A percentile compares a stretch with the other conserved stretches of the same genome.
phyloP scores from a whole-genome alignment of 1,284 basidiomycete genomes.

The Caloboletus firmus region DNA sequence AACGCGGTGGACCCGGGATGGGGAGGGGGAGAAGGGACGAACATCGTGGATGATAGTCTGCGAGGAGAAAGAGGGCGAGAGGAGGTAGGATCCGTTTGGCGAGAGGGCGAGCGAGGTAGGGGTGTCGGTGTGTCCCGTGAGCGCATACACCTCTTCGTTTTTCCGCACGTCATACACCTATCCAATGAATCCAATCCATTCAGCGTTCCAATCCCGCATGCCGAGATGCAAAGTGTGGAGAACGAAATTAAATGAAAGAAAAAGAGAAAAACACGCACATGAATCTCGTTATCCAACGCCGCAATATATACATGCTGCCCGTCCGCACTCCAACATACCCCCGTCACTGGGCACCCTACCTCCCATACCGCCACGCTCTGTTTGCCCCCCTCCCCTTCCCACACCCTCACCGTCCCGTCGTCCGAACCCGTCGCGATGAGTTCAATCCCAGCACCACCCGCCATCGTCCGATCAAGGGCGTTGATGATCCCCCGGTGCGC shows the following conservation, averaged over 20 bases:
- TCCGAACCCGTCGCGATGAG: conserved; percentile 84
- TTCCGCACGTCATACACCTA: conserved; percentile 88
- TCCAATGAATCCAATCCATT: neutral
- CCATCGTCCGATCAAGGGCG: conserved; percentile 79
- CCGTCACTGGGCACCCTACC: conserved; percentile 86
- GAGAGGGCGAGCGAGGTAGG: conserved; percentile 87
- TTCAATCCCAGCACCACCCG: conserved; percentile 78
- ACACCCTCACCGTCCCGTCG: conserved; percentile 85
- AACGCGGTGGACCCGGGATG: conserved; percentile 76
- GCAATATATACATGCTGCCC: conserved; percentile 86
- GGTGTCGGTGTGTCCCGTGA: conserved; percentile 84
- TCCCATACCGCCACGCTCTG: conserved; percentile 78
- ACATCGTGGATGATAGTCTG: conserved; percentile 87
- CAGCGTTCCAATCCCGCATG: neutral
- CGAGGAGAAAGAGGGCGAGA: conserved; percentile 87
- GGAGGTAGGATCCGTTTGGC: conserved; percentile 80
- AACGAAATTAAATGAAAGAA: neutral
- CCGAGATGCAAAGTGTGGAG: neutral
- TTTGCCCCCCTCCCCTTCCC: conserved; percentile 83
- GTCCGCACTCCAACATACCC: conserved; percentile 89
- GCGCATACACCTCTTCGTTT: conserved; percentile 70
- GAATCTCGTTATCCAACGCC: conserved; percentile 90
- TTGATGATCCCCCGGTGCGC: conserved; percentile 91
- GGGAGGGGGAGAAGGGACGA: conserved; percentile 84
- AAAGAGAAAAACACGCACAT: conserved; percentile 53